These are phyloP conservation scores for Schwanniomyces vanrijiae DNA, from an alignment of 805 yeast genomes.

Conservation along the genomic window DNA sequence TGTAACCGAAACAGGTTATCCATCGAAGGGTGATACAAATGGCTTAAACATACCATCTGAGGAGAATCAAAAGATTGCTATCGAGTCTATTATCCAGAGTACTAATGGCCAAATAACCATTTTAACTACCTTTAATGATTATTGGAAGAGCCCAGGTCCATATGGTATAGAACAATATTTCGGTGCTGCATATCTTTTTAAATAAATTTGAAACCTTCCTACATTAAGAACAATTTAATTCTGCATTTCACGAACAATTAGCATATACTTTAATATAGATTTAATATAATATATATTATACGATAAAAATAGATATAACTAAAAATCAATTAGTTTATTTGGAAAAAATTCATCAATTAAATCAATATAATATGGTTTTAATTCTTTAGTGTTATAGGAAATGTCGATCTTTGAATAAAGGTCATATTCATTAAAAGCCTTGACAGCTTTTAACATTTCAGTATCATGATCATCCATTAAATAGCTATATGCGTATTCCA, in stretches of 20 bases:
- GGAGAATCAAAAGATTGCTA: constrained; percentile 71
- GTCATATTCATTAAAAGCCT: constrained; percentile 68
- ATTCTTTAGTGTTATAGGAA: constrained; percentile 45
- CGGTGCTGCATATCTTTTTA: constrained; percentile 55
- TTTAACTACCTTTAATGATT: constrained; percentile 78
- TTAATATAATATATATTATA: background rate
- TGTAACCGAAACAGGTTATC: constrained; percentile 90
- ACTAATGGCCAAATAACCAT: constrained; percentile 65
- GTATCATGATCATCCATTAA: constrained; percentile 64
- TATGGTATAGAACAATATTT: constrained; percentile 87
- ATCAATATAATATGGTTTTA: constrained; percentile 60
- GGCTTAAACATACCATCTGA: constrained; percentile 72
- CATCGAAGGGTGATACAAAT: constrained; percentile 67
- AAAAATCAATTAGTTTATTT: constrained; percentile 54
- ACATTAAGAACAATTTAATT: background rate
- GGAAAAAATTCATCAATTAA: constrained; percentile 71
- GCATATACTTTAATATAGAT: background rate
- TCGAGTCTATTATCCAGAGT: constrained; percentile 57
- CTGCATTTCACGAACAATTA: constrained; percentile 2
- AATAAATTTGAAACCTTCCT: constrained; percentile 4
- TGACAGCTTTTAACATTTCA: constrained; percentile 61
- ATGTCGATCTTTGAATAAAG: constrained; percentile 62
- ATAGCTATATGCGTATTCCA: constrained; percentile 63
- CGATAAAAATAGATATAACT: constrained; percentile 5
- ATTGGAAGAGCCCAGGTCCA: constrained; percentile 83